Conservation (phyloP, 2,329 filamentous ascomycete species). For the Pseudocercospora vitis region DNA sequence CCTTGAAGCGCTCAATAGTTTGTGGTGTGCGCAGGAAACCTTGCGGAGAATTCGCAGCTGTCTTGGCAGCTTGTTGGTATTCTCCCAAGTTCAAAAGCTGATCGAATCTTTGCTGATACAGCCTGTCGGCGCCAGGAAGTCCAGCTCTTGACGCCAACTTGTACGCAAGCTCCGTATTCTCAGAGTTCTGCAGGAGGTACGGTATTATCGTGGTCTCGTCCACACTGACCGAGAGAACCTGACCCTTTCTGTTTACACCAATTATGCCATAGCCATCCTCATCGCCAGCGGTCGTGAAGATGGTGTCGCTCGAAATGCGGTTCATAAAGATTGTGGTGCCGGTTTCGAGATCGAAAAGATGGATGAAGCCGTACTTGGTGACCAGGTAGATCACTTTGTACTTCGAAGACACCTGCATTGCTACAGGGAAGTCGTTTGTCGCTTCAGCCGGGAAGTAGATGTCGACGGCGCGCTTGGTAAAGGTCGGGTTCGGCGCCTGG, state of each 20-base stretch:
- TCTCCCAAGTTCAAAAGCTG: conserved; percentile 76
- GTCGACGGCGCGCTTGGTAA: conserved; percentile 94
- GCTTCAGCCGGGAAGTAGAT: conserved; percentile 97
- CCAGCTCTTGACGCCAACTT: conserved; percentile 94
- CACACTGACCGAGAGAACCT: conserved; percentile 90
- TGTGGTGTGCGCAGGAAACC: conserved; percentile 92
- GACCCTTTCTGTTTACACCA: conserved; percentile 95
- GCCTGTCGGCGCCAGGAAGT: conserved; percentile 87
- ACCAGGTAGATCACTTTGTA: conserved; percentile 97
- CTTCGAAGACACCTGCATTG: conserved; percentile 93
- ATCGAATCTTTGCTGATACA: conserved; percentile 92
- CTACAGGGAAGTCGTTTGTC: conserved; percentile 94
- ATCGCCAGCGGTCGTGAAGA: conserved; percentile 90
- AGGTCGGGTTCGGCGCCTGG: conserved; percentile 80
- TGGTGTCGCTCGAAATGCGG: conserved; percentile 97
- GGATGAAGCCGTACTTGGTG: conserved; percentile 98
- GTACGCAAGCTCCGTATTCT: conserved; percentile 88
- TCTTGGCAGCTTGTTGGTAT: conserved; percentile 87
- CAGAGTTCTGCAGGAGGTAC: conserved; percentile 94
- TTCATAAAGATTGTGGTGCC: conserved; percentile 99
- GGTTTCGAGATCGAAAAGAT: conserved; percentile 95
- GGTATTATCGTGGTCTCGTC: conserved; percentile 89
- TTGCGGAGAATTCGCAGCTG: conserved; percentile 92
- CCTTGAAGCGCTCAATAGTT: conserved; percentile 96
- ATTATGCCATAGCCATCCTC: conserved; percentile 82